Conservation (phyloP, 805 yeast genomes). For the Lipomyces kockii region DNA sequence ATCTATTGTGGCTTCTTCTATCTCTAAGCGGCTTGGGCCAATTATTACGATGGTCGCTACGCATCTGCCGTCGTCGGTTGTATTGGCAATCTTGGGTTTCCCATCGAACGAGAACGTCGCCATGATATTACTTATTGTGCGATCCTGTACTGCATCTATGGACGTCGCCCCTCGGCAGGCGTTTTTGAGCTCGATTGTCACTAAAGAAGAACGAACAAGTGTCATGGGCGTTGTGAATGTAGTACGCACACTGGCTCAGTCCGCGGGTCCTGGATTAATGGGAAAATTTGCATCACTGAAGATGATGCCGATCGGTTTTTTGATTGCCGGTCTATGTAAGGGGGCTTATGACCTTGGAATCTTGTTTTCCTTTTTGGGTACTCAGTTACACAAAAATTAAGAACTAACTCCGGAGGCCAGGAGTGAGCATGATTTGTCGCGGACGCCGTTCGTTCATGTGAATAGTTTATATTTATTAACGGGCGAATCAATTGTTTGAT, state of each 20-base stretch:
- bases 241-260: constrained; percentile 81
- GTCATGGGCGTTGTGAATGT: constrained; percentile 87
- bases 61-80: constrained; percentile 77
- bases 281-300: constrained; percentile 66
- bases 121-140: constrained; percentile 55
- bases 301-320: constrained; percentile 43
- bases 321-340: constrained; percentile 46
- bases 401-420: background rate
- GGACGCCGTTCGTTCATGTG: background rate
- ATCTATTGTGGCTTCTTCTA: constrained; percentile 73
- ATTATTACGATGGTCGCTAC: constrained; percentile 73
- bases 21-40: constrained; percentile 75
- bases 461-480: background rate
- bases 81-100: constrained; percentile 60
- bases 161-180: constrained; percentile 93
- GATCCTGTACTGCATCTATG: constrained; percentile 74
- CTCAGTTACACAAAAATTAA: constrained; percentile 20
- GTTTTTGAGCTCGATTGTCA: constrained; percentile 68
- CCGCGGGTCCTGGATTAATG: constrained; percentile 79
- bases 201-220: constrained; percentile 65
- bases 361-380: constrained; percentile 23
- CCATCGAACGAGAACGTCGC: constrained; percentile 52
- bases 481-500: background rate
- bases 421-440: background rate
- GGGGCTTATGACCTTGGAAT: constrained; percentile 45